These are phyloP conservation scores for Picea glauca DNA, from an alignment of 75 land plant species.

Conservation along the genomic window DNA sequence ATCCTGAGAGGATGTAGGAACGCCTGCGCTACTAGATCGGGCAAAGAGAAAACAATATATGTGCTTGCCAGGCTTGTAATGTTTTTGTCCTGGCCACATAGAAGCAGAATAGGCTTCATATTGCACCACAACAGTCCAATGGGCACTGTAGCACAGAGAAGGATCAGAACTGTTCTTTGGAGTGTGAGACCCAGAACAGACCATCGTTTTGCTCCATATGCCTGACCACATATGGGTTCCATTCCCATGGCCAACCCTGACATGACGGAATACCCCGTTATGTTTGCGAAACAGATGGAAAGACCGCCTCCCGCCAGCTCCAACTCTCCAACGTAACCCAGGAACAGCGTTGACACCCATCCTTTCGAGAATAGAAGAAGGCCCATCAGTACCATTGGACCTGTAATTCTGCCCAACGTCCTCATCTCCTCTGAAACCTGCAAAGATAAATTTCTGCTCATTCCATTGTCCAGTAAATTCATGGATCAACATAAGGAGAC, in stretches of 20 bases:
- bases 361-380: slow-evolving; percentile 49
- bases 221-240: slow-evolving; percentile 66
- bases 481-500: too few relatives aligned
- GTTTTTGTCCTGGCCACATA: slow-evolving; percentile 36
- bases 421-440: slow-evolving; percentile 38
- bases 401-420: slow-evolving; percentile 22
- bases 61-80: slow-evolving; percentile 36
- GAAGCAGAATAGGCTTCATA: slow-evolving; percentile 29
- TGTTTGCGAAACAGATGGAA: slow-evolving; percentile 55
- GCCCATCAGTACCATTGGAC: slow-evolving; percentile 49
- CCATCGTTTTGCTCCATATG: slow-evolving; percentile 46
- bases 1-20: slow-evolving; percentile 51
- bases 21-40: slow-evolving; percentile 44
- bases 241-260: slow-evolving; percentile 65
- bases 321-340: slow-evolving; percentile 51
- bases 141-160: slow-evolving; percentile 34
- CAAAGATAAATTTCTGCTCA: not conserved
- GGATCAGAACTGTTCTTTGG: slow-evolving; percentile 45
- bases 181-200: slow-evolving; percentile 51
- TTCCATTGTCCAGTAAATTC: not conserved
- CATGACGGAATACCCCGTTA: slow-evolving; percentile 58
- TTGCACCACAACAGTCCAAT: slow-evolving; percentile 46
- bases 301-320: slow-evolving; percentile 50
- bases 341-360: slow-evolving; percentile 55
- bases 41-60: slow-evolving; percentile 44